Conservation (phyloP, 306 rosid species). For the Trichosanthes truncata region DNA sequence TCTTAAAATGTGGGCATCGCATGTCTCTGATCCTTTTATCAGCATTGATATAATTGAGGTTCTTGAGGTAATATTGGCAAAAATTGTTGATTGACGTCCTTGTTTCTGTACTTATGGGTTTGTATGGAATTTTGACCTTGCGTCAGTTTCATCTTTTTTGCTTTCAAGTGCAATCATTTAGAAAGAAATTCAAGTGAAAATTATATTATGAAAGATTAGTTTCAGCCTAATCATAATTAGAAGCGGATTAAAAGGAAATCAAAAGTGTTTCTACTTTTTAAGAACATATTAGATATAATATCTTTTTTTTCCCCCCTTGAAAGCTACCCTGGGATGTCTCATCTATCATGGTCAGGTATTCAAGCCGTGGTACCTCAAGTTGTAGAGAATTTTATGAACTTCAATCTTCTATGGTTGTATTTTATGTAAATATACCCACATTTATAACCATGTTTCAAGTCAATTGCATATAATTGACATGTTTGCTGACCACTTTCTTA, state of each 20-base stretch:
- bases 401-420: not conserved
- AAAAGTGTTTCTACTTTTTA: not conserved
- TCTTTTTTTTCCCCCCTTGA: not conserved
- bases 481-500: slow-evolving; percentile 12
- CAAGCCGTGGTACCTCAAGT: not conserved
- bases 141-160: not conserved
- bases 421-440: not conserved
- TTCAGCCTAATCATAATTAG: not conserved
- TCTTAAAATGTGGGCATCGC: slow-evolving; percentile 75
- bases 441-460: not conserved
- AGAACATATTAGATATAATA: not conserved
- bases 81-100: slow-evolving; percentile 8
- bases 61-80: slow-evolving; percentile 66
- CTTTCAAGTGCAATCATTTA: not conserved
- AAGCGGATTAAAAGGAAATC: not conserved
- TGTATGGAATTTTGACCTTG: not conserved
- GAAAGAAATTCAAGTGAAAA: not conserved
- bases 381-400: not conserved
- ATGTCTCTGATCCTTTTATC: slow-evolving; percentile 88
- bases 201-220: not conserved
- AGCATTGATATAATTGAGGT: slow-evolving; percentile 87
- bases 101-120: not conserved
- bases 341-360: not conserved
- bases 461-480: not conserved
- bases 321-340: not conserved